phyloP scores from a whole-genome alignment of 2,329 filamentous ascomycete species.

The Catunica adiposa region DNA sequence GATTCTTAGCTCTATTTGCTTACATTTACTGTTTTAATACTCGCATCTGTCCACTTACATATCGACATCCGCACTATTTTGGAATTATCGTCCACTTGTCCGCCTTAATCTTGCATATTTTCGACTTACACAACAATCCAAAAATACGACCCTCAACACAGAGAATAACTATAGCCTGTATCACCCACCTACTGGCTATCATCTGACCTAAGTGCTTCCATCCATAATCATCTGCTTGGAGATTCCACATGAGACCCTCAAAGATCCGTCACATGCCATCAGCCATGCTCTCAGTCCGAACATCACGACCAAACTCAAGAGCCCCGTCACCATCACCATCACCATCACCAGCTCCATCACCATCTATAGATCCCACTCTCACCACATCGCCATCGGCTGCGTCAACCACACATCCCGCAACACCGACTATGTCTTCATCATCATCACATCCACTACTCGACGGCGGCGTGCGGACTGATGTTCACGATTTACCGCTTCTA shows the following conservation, averaged over 20 bases:
- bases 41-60: neutral
- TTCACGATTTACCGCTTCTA: conserved; percentile 23
- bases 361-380: conserved; percentile 8
- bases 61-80: neutral
- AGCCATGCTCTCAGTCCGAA: conserved; percentile 2
- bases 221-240: neutral
- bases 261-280: conserved; percentile 5
- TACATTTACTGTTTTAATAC: neutral
- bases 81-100: neutral
- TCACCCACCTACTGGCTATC: neutral
- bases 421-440: conserved; percentile 4
- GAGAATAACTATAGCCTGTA: neutral
- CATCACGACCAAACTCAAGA: conserved; percentile 4
- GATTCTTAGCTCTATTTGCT: neutral
- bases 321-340: conserved; percentile 6
- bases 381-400: conserved; percentile 7
- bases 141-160: neutral
- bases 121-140: neutral
- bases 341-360: conserved; percentile 8
- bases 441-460: neutral
- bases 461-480: neutral
- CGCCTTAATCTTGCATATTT: neutral
- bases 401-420: conserved; percentile 7
- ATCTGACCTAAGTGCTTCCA: neutral
- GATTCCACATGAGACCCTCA: neutral